Evolutionary conservation across 2,329 filamentous ascomycete genomes (phyloP), one percentile per base, ranked within the genome.

Genomic region (Gnomoniopsis sp.): DNA sequence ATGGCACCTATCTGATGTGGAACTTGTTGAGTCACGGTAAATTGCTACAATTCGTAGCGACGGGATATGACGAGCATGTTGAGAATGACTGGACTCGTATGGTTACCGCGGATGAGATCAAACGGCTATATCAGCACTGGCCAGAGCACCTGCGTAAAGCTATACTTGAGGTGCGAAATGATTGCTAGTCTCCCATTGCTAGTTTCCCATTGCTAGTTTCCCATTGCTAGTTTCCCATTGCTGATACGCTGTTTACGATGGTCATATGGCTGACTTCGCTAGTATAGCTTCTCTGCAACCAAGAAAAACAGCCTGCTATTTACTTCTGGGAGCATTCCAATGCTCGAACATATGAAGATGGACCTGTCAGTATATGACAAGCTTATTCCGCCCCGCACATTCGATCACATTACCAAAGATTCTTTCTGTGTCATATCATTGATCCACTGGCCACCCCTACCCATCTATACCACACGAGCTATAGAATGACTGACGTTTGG

Each of bases 41-140:
- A 23, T n/a, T 43, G n/a, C 34, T 53, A 33, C 36, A 44, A 14
- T 30, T 53, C 36, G 23, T 53, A n/a, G 34, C 44, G 33, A 43
- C 51, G 19, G n/a, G 51, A 33, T n/a, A 3, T 19, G 34, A 53
- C 44, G 36, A 53, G 44, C 12, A 34, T 59, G 61, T 48, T 8
- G 61, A 66, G 30, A 49, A 44, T 6, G 65, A 65, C 66, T 55
- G 52, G 12, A 59, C 63, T 8, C 38, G 22, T 3, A 55, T 65
- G 3, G 49, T 36, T 48, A n/a, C n/a, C n/a, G 59, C 57, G 2
- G 63, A 66, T 6, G 64, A 65, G 49, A 65, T 67, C 30, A 62
- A 58, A 19, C 43, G 48, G 19, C 44, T 64, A 0, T 67, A 63
- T 23, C 21, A 53, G 12, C 34, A 44, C 34, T 53, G 51, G 51